Conservation (phyloP, 2,329 filamentous ascomycete species). For the Colletotrichum sp. region DNA sequence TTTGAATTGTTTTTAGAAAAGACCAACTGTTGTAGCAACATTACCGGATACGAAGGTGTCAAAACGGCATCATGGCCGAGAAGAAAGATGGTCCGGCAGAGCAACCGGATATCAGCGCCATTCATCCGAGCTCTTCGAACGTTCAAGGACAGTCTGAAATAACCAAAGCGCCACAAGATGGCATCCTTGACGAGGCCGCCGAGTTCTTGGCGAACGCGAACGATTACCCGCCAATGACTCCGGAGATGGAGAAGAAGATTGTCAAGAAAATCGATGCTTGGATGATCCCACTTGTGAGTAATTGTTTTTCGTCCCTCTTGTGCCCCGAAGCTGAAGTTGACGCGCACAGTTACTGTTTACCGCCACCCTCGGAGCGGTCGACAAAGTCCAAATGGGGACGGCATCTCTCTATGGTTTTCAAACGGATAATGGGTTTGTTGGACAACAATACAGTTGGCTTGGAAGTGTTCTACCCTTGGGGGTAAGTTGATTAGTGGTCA, state of each 20-base stretch:
- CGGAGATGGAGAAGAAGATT: background rate
- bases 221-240: background rate
- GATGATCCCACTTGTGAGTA: background rate
- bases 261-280: background rate
- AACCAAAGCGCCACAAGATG: background rate
- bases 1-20: background rate
- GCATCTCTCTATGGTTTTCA: slow-evolving; percentile 28
- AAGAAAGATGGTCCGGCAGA: background rate
- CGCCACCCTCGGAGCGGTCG: slow-evolving; percentile 18
- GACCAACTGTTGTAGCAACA: background rate
- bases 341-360: background rate
- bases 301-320: too few relatives aligned
- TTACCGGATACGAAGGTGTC: background rate
- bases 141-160: background rate
- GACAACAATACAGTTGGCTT: background rate
- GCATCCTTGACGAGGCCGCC: background rate
- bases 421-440: slow-evolving; percentile 20
- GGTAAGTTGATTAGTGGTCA: too few relatives aligned
- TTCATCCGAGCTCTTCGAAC: background rate
- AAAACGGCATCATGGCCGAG: background rate
- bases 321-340: background rate
- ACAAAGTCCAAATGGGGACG: slow-evolving; percentile 34
- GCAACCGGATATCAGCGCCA: background rate
- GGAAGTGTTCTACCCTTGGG: background rate
- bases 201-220: background rate